These are phyloP conservation scores for Gomphus sp. DNA, from an alignment of 1,284 basidiomycete species.

Conservation along the genomic window DNA sequence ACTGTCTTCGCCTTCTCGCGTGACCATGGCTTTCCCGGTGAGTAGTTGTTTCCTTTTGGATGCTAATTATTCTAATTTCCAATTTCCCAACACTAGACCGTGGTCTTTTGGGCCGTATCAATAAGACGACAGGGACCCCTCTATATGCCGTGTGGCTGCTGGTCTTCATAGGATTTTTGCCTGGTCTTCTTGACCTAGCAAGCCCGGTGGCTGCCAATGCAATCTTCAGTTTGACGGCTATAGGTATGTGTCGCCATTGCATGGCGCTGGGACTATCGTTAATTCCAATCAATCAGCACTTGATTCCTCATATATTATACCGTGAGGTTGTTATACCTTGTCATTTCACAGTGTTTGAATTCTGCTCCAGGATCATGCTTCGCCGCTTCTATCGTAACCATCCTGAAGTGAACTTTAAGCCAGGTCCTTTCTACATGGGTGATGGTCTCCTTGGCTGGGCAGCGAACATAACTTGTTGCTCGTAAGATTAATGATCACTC, in stretches of 20 bases:
- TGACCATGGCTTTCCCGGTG: slow-evolving; percentile 42
- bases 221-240: slow-evolving; percentile 74
- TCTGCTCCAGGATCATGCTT: slow-evolving; percentile 14
- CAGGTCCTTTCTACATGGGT: slow-evolving; percentile 86
- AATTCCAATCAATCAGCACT: not conserved
- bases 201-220: slow-evolving; percentile 74
- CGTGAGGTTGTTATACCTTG: not conserved
- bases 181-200: slow-evolving; percentile 70
- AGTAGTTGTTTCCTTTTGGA: no score
- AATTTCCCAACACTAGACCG: slow-evolving; percentile 47
- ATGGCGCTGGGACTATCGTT: slow-evolving; percentile 56
- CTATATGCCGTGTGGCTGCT: slow-evolving; percentile 78
- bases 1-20: slow-evolving; percentile 88
- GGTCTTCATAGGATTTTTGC: slow-evolving; percentile 59
- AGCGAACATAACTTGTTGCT: slow-evolving; percentile 58
- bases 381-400: slow-evolving; percentile 68
- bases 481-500: slow-evolving; percentile 23
- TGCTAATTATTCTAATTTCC: not conserved
- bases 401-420: slow-evolving; percentile 76
- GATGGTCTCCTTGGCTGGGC: slow-evolving; percentile 56
- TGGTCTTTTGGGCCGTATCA: slow-evolving; percentile 71
- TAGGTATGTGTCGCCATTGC: slow-evolving; percentile 34
- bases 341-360: no score
- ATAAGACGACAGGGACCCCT: slow-evolving; percentile 61
- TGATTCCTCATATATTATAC: not conserved